Percentiles rank a stretch among this genome's conserved stretches.
Conservation (phyloP, 805 yeast genomes). For the Zygosaccharomyces bisporus region DNA sequence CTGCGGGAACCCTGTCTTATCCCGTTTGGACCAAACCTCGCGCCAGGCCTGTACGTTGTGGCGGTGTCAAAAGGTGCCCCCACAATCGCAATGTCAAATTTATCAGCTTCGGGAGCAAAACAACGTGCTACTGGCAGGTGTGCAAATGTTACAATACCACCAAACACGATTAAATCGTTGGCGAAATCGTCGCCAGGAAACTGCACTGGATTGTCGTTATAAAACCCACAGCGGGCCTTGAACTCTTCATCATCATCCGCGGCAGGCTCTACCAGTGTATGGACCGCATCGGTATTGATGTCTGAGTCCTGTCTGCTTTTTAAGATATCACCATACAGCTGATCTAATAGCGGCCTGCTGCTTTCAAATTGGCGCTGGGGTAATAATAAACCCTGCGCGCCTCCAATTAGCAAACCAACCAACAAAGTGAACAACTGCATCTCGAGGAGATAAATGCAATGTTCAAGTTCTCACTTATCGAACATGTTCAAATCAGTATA, state of each 20-base stretch:
- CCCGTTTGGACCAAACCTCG: slow-evolving; percentile 56
- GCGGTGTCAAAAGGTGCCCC: slow-evolving; percentile 62
- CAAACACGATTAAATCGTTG: slow-evolving; percentile 12
- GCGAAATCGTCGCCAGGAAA: slow-evolving; percentile 16
- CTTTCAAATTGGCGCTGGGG: not conserved
- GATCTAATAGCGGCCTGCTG: slow-evolving; percentile 10
- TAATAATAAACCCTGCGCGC: not conserved
- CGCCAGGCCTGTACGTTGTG: slow-evolving; percentile 53
- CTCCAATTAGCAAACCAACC: not conserved
- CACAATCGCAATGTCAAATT: slow-evolving; percentile 49
- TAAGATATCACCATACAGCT: slow-evolving; percentile 14
- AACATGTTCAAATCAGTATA: not conserved
- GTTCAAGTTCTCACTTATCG: not conserved
- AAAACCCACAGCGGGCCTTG: slow-evolving; percentile 17
- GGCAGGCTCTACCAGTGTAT: not conserved
- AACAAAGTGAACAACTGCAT: not conserved
- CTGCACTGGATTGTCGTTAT: slow-evolving; percentile 10
- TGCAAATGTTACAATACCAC: slow-evolving; percentile 20
- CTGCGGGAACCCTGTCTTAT: slow-evolving; percentile 47
- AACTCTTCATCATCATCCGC: slow-evolving; percentile 16
- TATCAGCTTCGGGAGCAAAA: slow-evolving; percentile 10
- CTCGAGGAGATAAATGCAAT: not conserved
- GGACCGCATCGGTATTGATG: not conserved
- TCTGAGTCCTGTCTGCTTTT: slow-evolving; percentile 8
- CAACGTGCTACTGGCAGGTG: slow-evolving; percentile 17